Percentiles rank a stretch among this genome's conserved stretches.
These are phyloP conservation scores for Sphagnurus paluster DNA, from an alignment of 1,284 basidiomycete genomes.

Conservation along the genomic window DNA sequence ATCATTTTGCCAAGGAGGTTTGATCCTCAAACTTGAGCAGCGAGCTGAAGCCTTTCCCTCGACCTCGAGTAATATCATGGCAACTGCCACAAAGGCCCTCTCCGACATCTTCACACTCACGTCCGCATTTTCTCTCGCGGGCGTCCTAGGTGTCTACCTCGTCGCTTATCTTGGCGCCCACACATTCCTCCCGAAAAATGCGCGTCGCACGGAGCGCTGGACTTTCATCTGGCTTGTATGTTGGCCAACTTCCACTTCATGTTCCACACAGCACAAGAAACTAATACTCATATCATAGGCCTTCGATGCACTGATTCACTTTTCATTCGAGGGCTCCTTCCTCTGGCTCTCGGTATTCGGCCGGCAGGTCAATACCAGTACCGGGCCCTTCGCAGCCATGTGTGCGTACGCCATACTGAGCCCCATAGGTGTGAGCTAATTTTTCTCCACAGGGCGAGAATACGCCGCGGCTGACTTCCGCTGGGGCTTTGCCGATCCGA, in stretches of 20 bases:
- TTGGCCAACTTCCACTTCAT: constrained; percentile 6
- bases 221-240: constrained; percentile 75
- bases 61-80: too few relatives aligned
- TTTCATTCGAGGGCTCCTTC: constrained; percentile 77
- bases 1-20: too few relatives aligned
- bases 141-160: constrained; percentile 50
- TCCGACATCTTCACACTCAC: constrained; percentile 59
- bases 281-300: constrained; percentile 39
- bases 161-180: constrained; percentile 54
- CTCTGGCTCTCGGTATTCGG: constrained; percentile 75
- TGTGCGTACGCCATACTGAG: constrained; percentile 46
- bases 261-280: neutral
- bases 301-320: constrained; percentile 80
- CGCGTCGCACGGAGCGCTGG: constrained; percentile 59
- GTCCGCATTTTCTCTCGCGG: constrained; percentile 64
- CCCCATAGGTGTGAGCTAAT: neutral
- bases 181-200: constrained; percentile 58
- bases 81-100: constrained; percentile 6
- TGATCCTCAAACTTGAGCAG: too few relatives aligned
- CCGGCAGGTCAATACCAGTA: constrained; percentile 66
- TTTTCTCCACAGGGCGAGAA: constrained; percentile 38
- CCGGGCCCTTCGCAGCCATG: constrained; percentile 71
- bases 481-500: constrained; percentile 78
- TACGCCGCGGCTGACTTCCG: constrained; percentile 79
- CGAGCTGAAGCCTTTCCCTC: too few relatives aligned